These are phyloP conservation scores for Plantago lanceolata DNA, from an alignment of 305 asterid genomes.

Conservation along the genomic window DNA sequence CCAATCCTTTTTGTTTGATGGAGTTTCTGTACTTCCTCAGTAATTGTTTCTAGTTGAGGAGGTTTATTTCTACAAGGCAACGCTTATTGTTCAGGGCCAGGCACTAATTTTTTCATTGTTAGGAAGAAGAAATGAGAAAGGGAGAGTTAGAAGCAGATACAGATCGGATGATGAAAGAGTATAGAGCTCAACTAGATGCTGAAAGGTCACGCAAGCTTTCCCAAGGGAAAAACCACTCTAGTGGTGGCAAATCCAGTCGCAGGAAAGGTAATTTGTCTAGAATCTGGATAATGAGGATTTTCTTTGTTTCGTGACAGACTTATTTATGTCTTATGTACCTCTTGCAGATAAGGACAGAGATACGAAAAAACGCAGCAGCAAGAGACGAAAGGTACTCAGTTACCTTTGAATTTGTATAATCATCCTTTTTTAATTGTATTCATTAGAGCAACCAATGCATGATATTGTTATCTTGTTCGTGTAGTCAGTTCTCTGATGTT, in stretches of 20 bases:
- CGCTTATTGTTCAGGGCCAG: neutral
- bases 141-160: constrained; percentile 98
- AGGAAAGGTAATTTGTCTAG: constrained; percentile 49
- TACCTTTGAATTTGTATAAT: constrained; percentile 12
- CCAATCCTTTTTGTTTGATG: neutral
- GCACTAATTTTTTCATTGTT: constrained; percentile 39
- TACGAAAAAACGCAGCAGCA: constrained; percentile 68
- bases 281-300: constrained; percentile 17
- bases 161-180: constrained; percentile 92
- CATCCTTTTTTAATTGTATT: constrained; percentile 8
- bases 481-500: neutral
- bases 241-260: constrained; percentile 58
- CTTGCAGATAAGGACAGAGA: constrained; percentile 78
- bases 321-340: constrained; percentile 17
- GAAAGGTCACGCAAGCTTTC: constrained; percentile 82
- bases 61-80: neutral
- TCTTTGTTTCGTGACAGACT: constrained; percentile 13
- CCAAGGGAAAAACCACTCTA: constrained; percentile 81
- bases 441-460: neutral
- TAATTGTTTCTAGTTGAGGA: neutral
- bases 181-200: constrained; percentile 95
- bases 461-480: neutral
- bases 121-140: constrained; percentile 95
- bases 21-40: neutral
- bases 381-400: constrained; percentile 75